Conservation (phyloP, 345 rosid species). For the Nasturtium officinale region DNA sequence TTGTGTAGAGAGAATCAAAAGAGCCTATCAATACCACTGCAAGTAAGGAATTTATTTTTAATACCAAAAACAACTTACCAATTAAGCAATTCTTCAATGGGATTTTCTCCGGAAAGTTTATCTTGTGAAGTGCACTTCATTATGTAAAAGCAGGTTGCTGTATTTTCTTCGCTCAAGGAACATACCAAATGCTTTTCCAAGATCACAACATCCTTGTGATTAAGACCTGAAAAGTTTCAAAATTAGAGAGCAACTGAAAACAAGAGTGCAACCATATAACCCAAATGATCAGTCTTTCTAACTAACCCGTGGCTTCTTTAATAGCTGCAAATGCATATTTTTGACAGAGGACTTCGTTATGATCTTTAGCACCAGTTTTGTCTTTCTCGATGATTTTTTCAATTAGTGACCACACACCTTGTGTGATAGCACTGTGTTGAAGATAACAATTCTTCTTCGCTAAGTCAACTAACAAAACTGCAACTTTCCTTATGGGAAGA, state of each 20-base stretch:
- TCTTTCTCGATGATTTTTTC: slow-evolving; percentile 51
- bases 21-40: neutral
- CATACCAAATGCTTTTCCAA: slow-evolving; percentile 54
- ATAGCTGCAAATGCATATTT: slow-evolving; percentile 67
- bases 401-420: slow-evolving; percentile 79
- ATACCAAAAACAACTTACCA: slow-evolving; percentile 46
- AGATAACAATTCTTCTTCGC: slow-evolving; percentile 57
- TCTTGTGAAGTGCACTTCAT: slow-evolving; percentile 49
- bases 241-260: slow-evolving; percentile 16
- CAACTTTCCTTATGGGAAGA: slow-evolving; percentile 62
- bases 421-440: slow-evolving; percentile 51
- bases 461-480: slow-evolving; percentile 62
- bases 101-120: slow-evolving; percentile 33
- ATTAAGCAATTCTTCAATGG: slow-evolving; percentile 48
- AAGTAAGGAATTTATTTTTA: neutral
- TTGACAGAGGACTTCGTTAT: slow-evolving; percentile 42
- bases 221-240: slow-evolving; percentile 48
- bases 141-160: slow-evolving; percentile 53
- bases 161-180: slow-evolving; percentile 58
- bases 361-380: slow-evolving; percentile 11
- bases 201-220: slow-evolving; percentile 48
- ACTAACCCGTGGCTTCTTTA: slow-evolving; percentile 49
- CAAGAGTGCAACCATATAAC: slow-evolving; percentile 2
- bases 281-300: neutral
- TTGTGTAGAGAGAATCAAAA: slow-evolving; percentile 18